phyloP scores from a whole-genome alignment of 2,329 filamentous ascomycete species.

The Spiromastix sp. region DNA sequence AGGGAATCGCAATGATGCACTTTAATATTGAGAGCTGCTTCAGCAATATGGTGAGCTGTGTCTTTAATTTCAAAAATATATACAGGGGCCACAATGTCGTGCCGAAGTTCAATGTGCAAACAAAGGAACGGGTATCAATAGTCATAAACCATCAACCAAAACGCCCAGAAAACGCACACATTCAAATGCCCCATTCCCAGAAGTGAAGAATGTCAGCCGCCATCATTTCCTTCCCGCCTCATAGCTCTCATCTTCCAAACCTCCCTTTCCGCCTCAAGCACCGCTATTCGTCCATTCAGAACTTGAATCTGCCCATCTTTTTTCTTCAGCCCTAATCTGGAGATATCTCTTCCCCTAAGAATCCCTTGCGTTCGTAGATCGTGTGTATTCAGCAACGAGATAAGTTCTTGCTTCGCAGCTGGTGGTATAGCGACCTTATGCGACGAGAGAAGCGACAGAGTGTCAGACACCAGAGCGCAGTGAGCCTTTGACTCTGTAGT shows the following conservation, averaged over 20 bases:
- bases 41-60: no score
- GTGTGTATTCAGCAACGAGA: conserved; percentile 42
- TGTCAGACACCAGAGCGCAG: conserved; percentile 17
- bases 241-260: conserved; percentile 38
- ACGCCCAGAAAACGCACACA: no score
- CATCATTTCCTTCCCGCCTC: conserved; percentile 21
- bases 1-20: no score
- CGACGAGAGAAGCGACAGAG: conserved; percentile 24
- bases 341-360: conserved; percentile 54
- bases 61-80: no score
- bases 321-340: conserved; percentile 49
- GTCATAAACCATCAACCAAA: no score
- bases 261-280: conserved; percentile 46
- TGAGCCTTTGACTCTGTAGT: background rate
- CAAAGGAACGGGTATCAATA: no score
- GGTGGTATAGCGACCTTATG: conserved; percentile 24
- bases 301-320: conserved; percentile 56
- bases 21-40: no score
- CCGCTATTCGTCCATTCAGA: conserved; percentile 54
- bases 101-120: no score
- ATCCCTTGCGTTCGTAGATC: conserved; percentile 52
- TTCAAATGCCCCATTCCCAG: no score
- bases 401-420: conserved; percentile 25
- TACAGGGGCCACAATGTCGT: no score
- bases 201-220: no score